Base-by-base conservation (phyloP, 2,329 filamentous ascomycete genomes). In the Fusarium nurragi region DNA sequence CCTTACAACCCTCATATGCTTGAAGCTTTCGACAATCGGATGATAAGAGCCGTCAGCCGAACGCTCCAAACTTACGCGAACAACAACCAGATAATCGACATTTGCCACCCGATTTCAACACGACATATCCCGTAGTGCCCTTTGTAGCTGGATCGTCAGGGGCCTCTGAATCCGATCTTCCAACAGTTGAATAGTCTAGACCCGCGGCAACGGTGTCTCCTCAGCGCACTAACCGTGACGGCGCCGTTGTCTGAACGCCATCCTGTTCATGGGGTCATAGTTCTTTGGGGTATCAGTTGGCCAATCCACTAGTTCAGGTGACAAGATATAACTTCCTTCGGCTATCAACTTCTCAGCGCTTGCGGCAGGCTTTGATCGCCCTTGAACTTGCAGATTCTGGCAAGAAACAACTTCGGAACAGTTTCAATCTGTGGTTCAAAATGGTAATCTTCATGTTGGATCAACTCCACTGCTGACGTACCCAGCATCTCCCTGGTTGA, bases 381-480 rank as follows among this genome's bases (percentile, higher is more conserved):
- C 25, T 39, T 34, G 30, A 34, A 28, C 34, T 51, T 32, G 36
- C 44, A 34, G 23, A 16, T 21, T 34, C 23, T 30, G 28, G 41
- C 36, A 48, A 51, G 52, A 63, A 64, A 45, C 41, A 53, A 38
- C 46, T 41, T 22, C 43, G 40, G 49, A 61, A 46, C 32, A 37
- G 30, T 38, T 23, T 40, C 30, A 25, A 39, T 43, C 4, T 34
- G 21, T 18, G n/a, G 53, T 55, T 60, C 41, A 61, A 61, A 49
- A 28, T 40, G 49, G 58, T 19, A 49, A 49, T 39, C 6, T 44
- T 26, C 21, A 57, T 45, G 60, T 54, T 40, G 60, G 30, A 49
- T 49, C 44, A 54, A 51, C 65, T 68, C 65, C 61, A 67, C 65
- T 50, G 54, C 62, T 68, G 65, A 68, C 65, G 62, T 64, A 68